Evolutionary conservation across 257 asterid species (phyloP).

Genomic region (Galeopsis tetrahit): DNA sequence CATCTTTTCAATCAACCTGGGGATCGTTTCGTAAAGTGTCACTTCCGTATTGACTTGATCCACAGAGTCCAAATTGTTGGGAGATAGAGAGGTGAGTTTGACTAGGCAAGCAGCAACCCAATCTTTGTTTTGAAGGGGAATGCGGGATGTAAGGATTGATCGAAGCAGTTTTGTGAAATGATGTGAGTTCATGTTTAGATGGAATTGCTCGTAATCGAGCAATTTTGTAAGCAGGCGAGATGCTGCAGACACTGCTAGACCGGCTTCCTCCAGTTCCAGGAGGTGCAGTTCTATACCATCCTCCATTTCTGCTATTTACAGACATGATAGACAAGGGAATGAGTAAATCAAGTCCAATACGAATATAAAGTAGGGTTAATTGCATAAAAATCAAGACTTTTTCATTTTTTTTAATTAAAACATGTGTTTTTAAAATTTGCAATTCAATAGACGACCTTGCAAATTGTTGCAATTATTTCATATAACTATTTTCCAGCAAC

Average conservation of each 20-base stretch:
- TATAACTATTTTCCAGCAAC: too few relatives aligned
- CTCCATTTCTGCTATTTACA: constrained; percentile 42
- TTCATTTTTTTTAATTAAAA: too few relatives aligned
- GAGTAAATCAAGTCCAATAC: not conserved
- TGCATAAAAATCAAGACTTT: too few relatives aligned
- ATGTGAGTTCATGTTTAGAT: constrained; percentile 36
- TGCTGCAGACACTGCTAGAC: constrained; percentile 71
- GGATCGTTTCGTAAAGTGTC: constrained; percentile 73
- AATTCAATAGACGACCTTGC: too few relatives aligned
- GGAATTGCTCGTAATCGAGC: constrained; percentile 54
- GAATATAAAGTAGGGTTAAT: too few relatives aligned
- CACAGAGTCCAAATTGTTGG: constrained; percentile 38
- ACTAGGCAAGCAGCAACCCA: constrained; percentile 87
- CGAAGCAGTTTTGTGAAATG: constrained; percentile 60
- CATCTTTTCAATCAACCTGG: constrained; percentile 71
- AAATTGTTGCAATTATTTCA: too few relatives aligned
- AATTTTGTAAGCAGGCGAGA: constrained; percentile 66
- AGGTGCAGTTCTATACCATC: constrained; percentile 45
- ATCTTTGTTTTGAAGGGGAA: constrained; percentile 67
- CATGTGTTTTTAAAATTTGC: too few relatives aligned
- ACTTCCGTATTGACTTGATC: constrained; percentile 64
- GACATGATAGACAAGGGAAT: not conserved
- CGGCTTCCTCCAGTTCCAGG: constrained; percentile 75
- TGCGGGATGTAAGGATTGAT: constrained; percentile 50
- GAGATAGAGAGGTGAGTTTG: constrained; percentile 56